Evolutionary conservation across 2,329 filamentous ascomycete species (phyloP).

Genomic region (Sclerotinia borealis): DNA sequence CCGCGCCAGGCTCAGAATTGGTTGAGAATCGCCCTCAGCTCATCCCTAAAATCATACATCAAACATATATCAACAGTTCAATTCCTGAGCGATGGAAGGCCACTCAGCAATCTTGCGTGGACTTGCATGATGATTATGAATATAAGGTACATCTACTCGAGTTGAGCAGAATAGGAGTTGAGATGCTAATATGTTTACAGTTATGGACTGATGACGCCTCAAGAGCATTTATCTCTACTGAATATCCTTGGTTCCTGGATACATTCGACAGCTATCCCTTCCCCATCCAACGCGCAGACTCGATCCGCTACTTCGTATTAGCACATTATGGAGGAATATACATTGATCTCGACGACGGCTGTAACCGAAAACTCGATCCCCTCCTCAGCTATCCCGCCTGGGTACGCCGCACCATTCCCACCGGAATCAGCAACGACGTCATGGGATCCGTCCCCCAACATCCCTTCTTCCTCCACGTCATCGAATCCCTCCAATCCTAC

Average conservation of each 20-base stretch:
- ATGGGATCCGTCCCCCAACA: conserved; percentile 70
- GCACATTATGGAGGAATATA: conserved; percentile 75
- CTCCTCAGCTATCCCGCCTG: conserved; percentile 64
- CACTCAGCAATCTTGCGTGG: conserved; percentile 62
- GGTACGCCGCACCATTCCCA: conserved; percentile 65
- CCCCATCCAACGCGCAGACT: conserved; percentile 71
- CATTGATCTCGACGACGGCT: conserved; percentile 61
- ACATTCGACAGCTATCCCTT: conserved; percentile 70
- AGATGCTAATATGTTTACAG: conserved; percentile 36
- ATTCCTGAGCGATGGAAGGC: conserved; percentile 60
- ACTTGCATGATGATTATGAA: conserved; percentile 65
- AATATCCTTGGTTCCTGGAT: conserved; percentile 73
- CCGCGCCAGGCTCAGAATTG: conserved; percentile 55
- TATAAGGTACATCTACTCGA: conserved; percentile 51
- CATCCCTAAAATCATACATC: conserved; percentile 73
- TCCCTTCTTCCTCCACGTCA: conserved; percentile 66
- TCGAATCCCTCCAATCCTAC: conserved; percentile 61
- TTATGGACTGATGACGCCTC: conserved; percentile 70
- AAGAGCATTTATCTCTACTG: conserved; percentile 62
- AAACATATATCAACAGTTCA: conserved; percentile 65
- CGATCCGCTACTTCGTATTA: conserved; percentile 74
- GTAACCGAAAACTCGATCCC: conserved; percentile 44
- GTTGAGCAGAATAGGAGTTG: neutral
- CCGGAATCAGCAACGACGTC: conserved; percentile 74
- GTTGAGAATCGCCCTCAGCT: conserved; percentile 51